Percentiles rank a stretch among this genome's conserved stretches.
Evolutionary conservation across 345 rosid species (phyloP).

Genomic region (Brassica juncea): DNA sequence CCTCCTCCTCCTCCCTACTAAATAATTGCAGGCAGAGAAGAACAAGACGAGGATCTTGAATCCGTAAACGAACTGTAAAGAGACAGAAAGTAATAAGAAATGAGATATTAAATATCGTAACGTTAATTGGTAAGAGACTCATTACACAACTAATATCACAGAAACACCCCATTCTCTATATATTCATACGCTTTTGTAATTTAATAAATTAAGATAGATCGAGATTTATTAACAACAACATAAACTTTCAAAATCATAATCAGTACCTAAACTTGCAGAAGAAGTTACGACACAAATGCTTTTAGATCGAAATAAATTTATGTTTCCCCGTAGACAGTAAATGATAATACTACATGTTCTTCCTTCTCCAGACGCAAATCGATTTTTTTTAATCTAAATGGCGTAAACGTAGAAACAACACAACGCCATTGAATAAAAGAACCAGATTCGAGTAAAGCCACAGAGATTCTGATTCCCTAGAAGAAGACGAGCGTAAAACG

Average conservation of each 20-base stretch:
- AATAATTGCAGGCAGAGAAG: slow-evolving; percentile 27
- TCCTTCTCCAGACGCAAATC: not conserved
- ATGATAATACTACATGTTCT: not conserved
- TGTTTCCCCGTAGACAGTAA: not conserved
- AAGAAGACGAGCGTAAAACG: not conserved
- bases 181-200: not conserved
- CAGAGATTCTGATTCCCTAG: slow-evolving; percentile 6
- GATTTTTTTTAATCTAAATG: not conserved
- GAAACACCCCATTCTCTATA: not conserved
- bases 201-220: not conserved
- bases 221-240: not conserved
- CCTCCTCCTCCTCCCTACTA: slow-evolving; percentile 13
- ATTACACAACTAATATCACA: not conserved
- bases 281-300: not conserved
- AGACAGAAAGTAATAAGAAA: not conserved
- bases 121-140: not conserved
- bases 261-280: not conserved
- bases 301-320: slow-evolving; percentile 3
- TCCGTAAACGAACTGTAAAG: slow-evolving; percentile 8
- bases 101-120: not conserved
- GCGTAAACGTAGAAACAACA: not conserved
- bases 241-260: not conserved
- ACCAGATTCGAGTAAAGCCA: slow-evolving; percentile 17
- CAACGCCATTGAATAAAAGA: slow-evolving; percentile 17
- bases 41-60: slow-evolving; percentile 4